Evolutionary conservation across 768 basidiomycete species (phyloP), one percentile per base, ranked within the genome.

Genomic region (Cyathus striatus): DNA sequence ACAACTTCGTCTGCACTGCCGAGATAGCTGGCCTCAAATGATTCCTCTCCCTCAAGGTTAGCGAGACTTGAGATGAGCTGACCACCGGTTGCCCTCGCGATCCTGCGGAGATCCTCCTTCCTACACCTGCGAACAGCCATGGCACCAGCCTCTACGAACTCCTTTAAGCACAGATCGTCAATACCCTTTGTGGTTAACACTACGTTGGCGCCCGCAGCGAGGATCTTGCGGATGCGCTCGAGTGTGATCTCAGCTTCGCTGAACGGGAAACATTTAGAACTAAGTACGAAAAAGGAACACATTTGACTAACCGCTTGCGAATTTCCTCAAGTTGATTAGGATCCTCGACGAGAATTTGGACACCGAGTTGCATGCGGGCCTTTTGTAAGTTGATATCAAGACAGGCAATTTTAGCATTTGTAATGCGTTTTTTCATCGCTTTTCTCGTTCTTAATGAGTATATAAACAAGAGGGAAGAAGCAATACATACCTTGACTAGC

Each of bases 371-470:
- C 96, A 99, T 97, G 30, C 96, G 83, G 27, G 88, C 72, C 66
- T 98, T 98, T 57, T 90, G 87, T 39, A 99, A 73, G 66, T 99
- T 97, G 62, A 99, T 98, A 60, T 99, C 96, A 46, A 99, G 74
- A 66, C 95, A 98, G 4, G 96, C 96, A 55, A 99, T 98, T 68
- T 97, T 98, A 17, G 96, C 96, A 52, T 84, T 86, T 5, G 75
- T 73, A 53, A 99, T 84, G 30, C 92, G 82, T 50, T 88, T 95
- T 68, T 95, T 98, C 96, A 99, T 99, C 3, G 95, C 96, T 98
- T 9, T 9, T 30, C n/a, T 48, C 10, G 23, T n/a, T n/a, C n/a
- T n/a, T n/a, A n/a, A n/a, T n/a, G n/a, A n/a, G n/a, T n/a, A n/a
- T n/a, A n/a, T n/a, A n/a, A n/a, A n/a, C n/a, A n/a, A n/a, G n/a